Evolutionary conservation across 257 asterid genomes (phyloP).

Genomic region (Jasminum sambac): DNA sequence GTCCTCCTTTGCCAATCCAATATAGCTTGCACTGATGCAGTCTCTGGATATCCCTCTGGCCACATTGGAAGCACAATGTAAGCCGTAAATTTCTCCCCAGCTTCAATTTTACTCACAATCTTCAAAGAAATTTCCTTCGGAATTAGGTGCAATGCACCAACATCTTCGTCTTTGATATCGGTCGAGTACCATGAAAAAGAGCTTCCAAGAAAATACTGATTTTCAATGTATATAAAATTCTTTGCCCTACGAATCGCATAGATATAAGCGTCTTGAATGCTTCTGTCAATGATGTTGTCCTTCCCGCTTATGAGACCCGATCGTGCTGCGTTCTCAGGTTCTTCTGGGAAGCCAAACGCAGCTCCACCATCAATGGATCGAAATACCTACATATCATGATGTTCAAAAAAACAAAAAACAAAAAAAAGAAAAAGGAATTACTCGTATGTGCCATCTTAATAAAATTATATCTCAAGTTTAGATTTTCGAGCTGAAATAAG

Average conservation of each 20-base stretch:
- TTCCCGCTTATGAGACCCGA: constrained; percentile 67
- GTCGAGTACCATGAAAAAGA: constrained; percentile 56
- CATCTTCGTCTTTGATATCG: constrained; percentile 50
- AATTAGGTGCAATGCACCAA: constrained; percentile 57
- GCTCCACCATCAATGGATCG: constrained; percentile 87
- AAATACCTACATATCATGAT: constrained; percentile 37
- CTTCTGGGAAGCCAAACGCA: constrained; percentile 67
- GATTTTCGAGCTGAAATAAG: too few relatives aligned
- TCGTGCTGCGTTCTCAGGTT: constrained; percentile 63
- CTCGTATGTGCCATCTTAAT: too few relatives aligned
- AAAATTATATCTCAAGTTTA: too few relatives aligned
- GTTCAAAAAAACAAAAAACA: too few relatives aligned
- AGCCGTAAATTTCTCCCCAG: constrained; percentile 56
- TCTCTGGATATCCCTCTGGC: constrained; percentile 74
- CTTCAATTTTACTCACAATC: constrained; percentile 63
- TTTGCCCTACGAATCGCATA: constrained; percentile 72
- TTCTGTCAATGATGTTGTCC: constrained; percentile 66
- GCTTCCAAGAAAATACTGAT: constrained; percentile 77
- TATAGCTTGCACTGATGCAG: constrained; percentile 57
- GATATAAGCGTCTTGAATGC: constrained; percentile 73
- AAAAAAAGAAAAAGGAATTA: too few relatives aligned
- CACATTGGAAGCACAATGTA: constrained; percentile 76
- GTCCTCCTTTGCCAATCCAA: constrained; percentile 74
- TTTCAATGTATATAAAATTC: constrained; percentile 63
- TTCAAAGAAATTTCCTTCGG: constrained; percentile 67